Evolutionary conservation across 345 rosid species (phyloP), one percentile per base, ranked within the genome.

Genomic region (Eucalyptus cloeziana): DNA sequence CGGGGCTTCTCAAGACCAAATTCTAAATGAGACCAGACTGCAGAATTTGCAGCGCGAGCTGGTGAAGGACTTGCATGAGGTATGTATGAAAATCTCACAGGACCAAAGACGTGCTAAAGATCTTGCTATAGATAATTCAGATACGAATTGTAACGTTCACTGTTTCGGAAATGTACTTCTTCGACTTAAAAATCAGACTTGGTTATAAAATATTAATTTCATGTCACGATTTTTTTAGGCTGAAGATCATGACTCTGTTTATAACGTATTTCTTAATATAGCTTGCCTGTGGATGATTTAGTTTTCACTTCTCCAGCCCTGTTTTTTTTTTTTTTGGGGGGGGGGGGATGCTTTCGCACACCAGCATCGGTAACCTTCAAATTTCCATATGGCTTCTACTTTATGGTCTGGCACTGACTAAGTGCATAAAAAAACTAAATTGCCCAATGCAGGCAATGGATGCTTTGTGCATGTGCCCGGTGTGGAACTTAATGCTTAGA

Each of bases 1-100:
- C 88, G 99, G 99, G 45, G 99, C 99, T 91, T 97, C 99, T 45
- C 99, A 97, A 91, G 99, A 97, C 93, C 97, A 96, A 93, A 97
- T 97, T 67, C 91, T 97, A 88, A 96, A 97, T 54, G 99, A 97
- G 94, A 97, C 99, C 30, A 96, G 99, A 88, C 92, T 97, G 92
- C 98, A 96, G 89, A 96, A 95, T 90, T 90, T 97, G 93, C 99
- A 97, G 88, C 97, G 96, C 11, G 96, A 95, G 86, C 99, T 97
- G 89, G 99, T 97, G 51, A 96, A 94, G 92, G 96, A 95, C 94
- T 94, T 97, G 47, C 97, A 90, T 76, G 97, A 97, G 98, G 99
- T 97, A 93, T 90, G 90, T 87, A 87, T 88, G 54, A 31, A 85
- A 44, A 88, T 88, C 86, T 88, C 45, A 10, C 3, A 2, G 21